Evolutionary conservation across 1,284 basidiomycete species (phyloP).

Genomic region (Porogramme epimiltina): DNA sequence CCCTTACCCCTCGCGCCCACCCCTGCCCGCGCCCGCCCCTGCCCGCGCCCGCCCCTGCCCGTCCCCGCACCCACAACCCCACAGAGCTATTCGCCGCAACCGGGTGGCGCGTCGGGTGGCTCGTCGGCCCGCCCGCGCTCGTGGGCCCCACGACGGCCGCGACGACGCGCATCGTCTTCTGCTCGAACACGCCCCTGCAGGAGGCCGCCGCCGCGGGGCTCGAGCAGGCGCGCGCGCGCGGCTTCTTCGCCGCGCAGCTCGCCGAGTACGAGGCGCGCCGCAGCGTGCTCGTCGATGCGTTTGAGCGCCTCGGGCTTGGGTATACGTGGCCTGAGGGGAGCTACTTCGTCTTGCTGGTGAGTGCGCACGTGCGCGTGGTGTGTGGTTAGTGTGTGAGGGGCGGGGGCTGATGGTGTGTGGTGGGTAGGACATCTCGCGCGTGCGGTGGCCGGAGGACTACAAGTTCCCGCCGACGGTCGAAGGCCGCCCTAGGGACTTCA

Average conservation of each 20-base stretch:
- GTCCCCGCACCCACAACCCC: neutral
- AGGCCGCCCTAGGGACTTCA: slow-evolving; percentile 87
- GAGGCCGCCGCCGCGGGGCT: slow-evolving; percentile 89
- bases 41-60: neutral
- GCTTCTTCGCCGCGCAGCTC: slow-evolving; percentile 83
- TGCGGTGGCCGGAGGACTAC: slow-evolving; percentile 84
- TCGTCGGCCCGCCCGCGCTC: slow-evolving; percentile 84
- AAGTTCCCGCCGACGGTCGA: slow-evolving; percentile 74
- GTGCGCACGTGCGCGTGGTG: slow-evolving; percentile 22
- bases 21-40: neutral
- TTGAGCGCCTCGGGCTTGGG: slow-evolving; percentile 83
- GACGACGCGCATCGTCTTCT: slow-evolving; percentile 92
- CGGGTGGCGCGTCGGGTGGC: slow-evolving; percentile 97
- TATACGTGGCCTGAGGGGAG: slow-evolving; percentile 88
- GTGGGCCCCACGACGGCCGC: slow-evolving; percentile 89
- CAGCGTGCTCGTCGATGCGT: slow-evolving; percentile 68
- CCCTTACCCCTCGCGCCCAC: neutral
- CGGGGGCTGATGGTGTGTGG: neutral
- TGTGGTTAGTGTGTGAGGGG: neutral
- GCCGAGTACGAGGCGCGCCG: slow-evolving; percentile 85
- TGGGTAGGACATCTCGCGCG: slow-evolving; percentile 70
- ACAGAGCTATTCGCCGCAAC: slow-evolving; percentile 93
- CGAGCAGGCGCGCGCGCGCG: slow-evolving; percentile 67
- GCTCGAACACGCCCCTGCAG: slow-evolving; percentile 87
- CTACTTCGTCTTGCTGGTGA: slow-evolving; percentile 86